Base-by-base conservation (phyloP, 2,329 filamentous ascomycete genomes). In the Chaetothyriales sp. region DNA sequence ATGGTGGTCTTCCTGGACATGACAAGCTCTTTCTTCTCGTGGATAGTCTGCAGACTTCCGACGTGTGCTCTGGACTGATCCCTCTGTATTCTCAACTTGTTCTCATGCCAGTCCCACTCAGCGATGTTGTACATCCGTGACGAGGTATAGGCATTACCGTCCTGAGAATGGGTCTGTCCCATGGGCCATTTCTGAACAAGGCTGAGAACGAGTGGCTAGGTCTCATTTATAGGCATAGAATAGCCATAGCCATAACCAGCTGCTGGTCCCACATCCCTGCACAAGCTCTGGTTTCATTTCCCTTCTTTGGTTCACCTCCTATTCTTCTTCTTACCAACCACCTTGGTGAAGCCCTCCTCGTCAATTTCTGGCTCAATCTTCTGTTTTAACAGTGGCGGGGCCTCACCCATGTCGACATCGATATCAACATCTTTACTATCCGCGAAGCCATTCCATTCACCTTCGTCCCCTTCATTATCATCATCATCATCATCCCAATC, bases 271-370 rank as follows among this genome's bases (percentile, higher is more conserved):
- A 2, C 20, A 37, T 4, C 18, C 28, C 2, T 13, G 6, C 3
- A 47, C 25, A 18, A 25, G 18, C 15, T 15, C 28, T 29, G 46
- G 4, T 47, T 18, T 18, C 22, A 46, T 33, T 15, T 29, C 29
- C 18, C 5, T 18, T 43, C 33, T n/a, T 22, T n/a, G 13, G 9
- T 25, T 13, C n/a, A 28, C 37, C 10, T 56, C 63, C 62, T 65
- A 65, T 70, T 75, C 71, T 74, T 77, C 74, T 80, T 85, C 71
- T 81, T 85, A 62, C 78, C 76, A 51, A 81, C 77, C 58, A 89
- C 85, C 67, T 77, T 86, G 15, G 81, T 86, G 65, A 90, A 90
- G 4, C 86, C 86, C 63, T 90, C 86, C 59, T 89, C 85, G 66
- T 90, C 86, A 46, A 89, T 74, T 65, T 87, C 80, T 0, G 85